Base-by-base conservation (phyloP, 78 protist genomes). In the Bigelowiella natans region DNA sequence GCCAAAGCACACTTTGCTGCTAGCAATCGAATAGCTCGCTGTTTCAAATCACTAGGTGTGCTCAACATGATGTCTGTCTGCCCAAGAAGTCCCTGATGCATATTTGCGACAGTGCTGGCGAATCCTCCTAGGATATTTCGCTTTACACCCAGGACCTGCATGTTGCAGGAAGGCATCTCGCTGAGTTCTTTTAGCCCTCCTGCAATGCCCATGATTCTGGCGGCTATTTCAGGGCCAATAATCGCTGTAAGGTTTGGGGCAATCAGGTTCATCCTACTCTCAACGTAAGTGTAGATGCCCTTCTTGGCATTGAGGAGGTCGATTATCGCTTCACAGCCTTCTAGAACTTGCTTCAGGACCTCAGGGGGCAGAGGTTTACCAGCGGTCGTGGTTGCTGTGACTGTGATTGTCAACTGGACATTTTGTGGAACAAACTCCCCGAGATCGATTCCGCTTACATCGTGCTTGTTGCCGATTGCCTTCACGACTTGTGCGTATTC, bases 81-180 rank as follows among this genome's bases (percentile, higher is more conserved):
- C 30, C 37, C 7, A 28, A 85, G 11, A 7, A 85, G 7, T 11
- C 87, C 87, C 36, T 37, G 38, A 11, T 85, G 87, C 38, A 37
- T 37, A 7, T 11, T 34, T 18, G 38, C 87, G 30, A 37, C 38
- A 37, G 7, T 85, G 87, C 36, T 85, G 38, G 38, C 51, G 38
- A 85, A 85, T 26, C 87, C 87, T 18, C 51, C 87, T 28, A 37
- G 87, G 7, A 37, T 18, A 85, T 11, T 11, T 11, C 87, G 87
- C 87, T 85, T 85, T 11, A 85, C n/a, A 29, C 89, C 89, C n/a
- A 87, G 36, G 11, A 87, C 89, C 38, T 87, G 89, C 40, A 87
- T 31, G 89, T 87, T 87, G 89, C 89, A 87, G 28, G 89, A 87
- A 11, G 89, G 89, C 40, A 87, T 87, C 64, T 87, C 83, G 38